Percentiles rank a stretch among this genome's conserved stretches.
phyloP scores from a whole-genome alignment of 257 asterid genomes.

The Solanum stenotomum region DNA sequence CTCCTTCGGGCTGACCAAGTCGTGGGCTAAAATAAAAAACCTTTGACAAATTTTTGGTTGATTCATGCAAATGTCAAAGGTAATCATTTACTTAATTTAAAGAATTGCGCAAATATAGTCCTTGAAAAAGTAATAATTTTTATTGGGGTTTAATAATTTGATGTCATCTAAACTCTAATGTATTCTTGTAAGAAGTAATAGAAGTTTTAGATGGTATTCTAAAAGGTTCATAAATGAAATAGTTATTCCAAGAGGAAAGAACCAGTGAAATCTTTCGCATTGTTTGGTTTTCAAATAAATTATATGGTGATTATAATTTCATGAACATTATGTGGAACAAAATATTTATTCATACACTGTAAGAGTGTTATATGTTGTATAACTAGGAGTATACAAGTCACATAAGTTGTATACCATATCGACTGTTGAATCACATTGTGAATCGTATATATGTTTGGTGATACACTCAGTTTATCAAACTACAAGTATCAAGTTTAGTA shows the following conservation, averaged over 20 bases:
- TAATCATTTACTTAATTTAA: not conserved
- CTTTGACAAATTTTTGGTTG: too few relatives aligned
- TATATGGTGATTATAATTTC: not conserved
- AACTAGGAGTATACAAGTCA: not conserved
- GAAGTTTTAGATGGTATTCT: too few relatives aligned
- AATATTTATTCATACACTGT: not conserved
- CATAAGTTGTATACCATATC: not conserved
- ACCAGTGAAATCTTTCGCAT: not conserved
- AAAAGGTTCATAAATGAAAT: too few relatives aligned
- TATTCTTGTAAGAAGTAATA: not conserved
- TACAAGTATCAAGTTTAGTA: not conserved
- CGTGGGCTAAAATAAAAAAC: not conserved
- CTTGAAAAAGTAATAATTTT: not conserved
- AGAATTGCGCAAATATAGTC: not conserved
- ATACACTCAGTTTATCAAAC: not conserved
- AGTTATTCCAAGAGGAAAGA: not conserved
- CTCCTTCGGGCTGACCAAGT: not conserved
- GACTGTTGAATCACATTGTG: not conserved
- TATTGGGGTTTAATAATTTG: not conserved
- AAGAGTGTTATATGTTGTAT: not conserved
- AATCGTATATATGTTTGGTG: not conserved
- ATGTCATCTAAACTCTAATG: not conserved
- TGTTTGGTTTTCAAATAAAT: too few relatives aligned
- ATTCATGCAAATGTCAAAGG: not conserved
- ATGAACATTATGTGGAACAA: not conserved